phyloP scores from a whole-genome alignment of 2,329 filamentous ascomycete species.

The Aspergillus ochraceus region DNA sequence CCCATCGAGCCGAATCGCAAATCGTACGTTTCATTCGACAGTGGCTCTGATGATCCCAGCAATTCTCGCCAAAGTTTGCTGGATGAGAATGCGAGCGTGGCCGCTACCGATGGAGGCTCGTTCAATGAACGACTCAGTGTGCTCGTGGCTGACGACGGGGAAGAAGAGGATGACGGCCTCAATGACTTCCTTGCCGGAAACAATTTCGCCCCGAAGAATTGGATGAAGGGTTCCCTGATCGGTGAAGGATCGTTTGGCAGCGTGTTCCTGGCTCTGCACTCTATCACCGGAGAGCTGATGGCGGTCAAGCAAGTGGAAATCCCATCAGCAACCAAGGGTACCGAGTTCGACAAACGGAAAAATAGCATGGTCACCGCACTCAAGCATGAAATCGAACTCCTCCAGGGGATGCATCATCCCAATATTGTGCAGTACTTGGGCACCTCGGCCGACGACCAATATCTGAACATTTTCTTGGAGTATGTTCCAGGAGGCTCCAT shows the following conservation, averaged over 20 bases:
- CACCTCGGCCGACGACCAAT: conserved; percentile 84
- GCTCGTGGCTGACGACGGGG: conserved; percentile 84
- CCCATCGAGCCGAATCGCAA: conserved; percentile 84
- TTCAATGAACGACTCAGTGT: conserved; percentile 80
- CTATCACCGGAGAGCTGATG: conserved; percentile 94
- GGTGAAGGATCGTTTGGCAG: conserved; percentile 95
- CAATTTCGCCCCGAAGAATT: conserved; percentile 95
- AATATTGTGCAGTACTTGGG: conserved; percentile 99
- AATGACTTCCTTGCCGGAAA: conserved; percentile 88
- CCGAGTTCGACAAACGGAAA: conserved; percentile 82
- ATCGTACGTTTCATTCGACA: conserved; percentile 79
- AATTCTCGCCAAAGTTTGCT: conserved; percentile 78
- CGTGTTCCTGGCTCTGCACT: conserved; percentile 91
- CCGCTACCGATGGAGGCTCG: conserved; percentile 65
- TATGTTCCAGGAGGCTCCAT: conserved; percentile 97
- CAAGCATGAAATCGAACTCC: conserved; percentile 91
- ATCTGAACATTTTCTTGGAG: conserved; percentile 99
- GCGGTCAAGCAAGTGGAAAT: conserved; percentile 98
- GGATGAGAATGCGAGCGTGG: conserved; percentile 74
- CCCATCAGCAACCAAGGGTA: conserved; percentile 74
- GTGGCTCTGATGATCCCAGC: conserved; percentile 71
- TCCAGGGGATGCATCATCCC: conserved; percentile 89
- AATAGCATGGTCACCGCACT: conserved; percentile 97
- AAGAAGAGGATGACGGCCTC: conserved; percentile 86
- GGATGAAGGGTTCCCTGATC: conserved; percentile 98